phyloP scores from a whole-genome alignment of 768 basidiomycete species.

The Psilocybe tampanensis region DNA sequence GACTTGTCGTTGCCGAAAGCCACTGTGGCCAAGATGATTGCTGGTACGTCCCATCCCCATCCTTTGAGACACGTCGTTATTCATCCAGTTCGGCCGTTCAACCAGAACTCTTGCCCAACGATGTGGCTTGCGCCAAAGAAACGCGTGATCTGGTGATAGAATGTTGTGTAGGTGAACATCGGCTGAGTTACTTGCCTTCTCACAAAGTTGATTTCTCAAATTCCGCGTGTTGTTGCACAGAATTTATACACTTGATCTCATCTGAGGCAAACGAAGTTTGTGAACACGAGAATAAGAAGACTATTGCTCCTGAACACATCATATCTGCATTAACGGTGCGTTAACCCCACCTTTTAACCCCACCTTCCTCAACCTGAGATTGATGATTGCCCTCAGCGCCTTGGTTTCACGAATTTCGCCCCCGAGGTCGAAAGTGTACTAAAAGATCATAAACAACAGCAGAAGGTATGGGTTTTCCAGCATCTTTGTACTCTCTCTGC shows the following conservation, averaged over 20 bases:
- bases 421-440: slow-evolving; percentile 90
- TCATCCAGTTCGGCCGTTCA: slow-evolving; percentile 6
- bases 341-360: neutral
- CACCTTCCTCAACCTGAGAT: neutral
- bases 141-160: slow-evolving; percentile 97
- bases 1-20: slow-evolving; percentile 96
- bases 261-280: slow-evolving; percentile 98
- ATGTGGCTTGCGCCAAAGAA: slow-evolving; percentile 91
- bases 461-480: slow-evolving; percentile 64
- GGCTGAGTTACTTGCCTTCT: slow-evolving; percentile 8
- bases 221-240: slow-evolving; percentile 42
- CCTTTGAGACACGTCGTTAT: slow-evolving; percentile 7
- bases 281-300: slow-evolving; percentile 98
- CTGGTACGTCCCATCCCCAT: slow-evolving; percentile 51
- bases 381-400: slow-evolving; percentile 51
- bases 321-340: slow-evolving; percentile 81
- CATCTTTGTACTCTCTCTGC: neutral
- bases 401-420: slow-evolving; percentile 92
- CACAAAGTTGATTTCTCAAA: slow-evolving; percentile 11
- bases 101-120: slow-evolving; percentile 85
- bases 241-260: slow-evolving; percentile 97
- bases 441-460: slow-evolving; percentile 95
- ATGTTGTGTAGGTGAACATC: slow-evolving; percentile 95
- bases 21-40: slow-evolving; percentile 96
- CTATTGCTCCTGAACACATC: slow-evolving; percentile 97